phyloP scores from a whole-genome alignment of 768 basidiomycete genomes.

The Hericium erinaceus region DNA sequence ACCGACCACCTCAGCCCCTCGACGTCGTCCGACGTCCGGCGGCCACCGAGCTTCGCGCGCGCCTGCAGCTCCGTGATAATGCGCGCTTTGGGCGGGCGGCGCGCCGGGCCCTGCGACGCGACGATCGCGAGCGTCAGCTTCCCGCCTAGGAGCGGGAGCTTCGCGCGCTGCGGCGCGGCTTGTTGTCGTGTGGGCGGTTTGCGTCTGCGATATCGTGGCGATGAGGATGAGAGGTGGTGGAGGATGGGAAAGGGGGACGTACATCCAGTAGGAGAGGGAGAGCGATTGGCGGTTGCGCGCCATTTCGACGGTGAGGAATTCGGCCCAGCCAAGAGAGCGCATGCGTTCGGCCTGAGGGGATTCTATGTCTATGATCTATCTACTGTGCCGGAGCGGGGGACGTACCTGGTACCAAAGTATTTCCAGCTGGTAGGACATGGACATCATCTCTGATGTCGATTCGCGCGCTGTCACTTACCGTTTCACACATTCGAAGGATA shows the following conservation, averaged over 20 bases:
- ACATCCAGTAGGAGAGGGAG: conserved; percentile 86
- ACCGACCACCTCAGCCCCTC: conserved; percentile 63
- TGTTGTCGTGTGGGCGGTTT: conserved; percentile 22
- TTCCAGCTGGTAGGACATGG: conserved; percentile 86
- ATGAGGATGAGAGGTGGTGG: conserved; percentile 1
- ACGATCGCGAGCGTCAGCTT: conserved; percentile 64
- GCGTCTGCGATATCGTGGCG: conserved; percentile 26
- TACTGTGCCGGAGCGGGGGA: background rate
- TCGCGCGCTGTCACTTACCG: conserved; percentile 4
- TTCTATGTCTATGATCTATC: background rate
- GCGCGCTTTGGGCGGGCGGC: conserved; percentile 44
- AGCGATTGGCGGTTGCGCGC: conserved; percentile 58
- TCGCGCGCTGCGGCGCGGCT: conserved; percentile 26
- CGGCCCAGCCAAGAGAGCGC: conserved; percentile 80
- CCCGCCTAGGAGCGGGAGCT: conserved; percentile 58
- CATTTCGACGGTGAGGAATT: conserved; percentile 66
- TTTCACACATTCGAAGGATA: background rate
- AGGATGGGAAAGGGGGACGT: conserved; percentile 11
- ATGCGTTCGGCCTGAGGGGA: conserved; percentile 53
- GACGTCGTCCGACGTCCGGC: conserved; percentile 61
- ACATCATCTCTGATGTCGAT: conserved; percentile 65
- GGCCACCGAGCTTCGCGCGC: conserved; percentile 46
- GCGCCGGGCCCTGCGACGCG: conserved; percentile 38
- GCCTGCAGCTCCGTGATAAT: conserved; percentile 56
- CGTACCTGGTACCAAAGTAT: conserved; percentile 72